phyloP scores from a whole-genome alignment of 2,329 filamentous ascomycete genomes.

The Cercospora sp. region DNA sequence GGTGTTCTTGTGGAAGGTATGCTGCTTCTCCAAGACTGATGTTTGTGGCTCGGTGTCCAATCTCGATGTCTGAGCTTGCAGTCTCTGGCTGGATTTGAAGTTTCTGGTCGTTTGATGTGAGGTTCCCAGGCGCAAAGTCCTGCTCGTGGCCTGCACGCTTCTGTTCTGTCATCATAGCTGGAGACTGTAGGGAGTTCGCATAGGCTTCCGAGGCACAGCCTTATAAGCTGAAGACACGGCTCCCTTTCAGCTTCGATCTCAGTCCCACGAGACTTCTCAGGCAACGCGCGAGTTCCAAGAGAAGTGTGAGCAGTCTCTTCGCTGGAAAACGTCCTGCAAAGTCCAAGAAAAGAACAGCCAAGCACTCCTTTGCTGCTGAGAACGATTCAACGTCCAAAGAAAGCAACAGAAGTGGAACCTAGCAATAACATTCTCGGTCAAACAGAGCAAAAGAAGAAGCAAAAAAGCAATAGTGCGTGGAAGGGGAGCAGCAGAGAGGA shows the following conservation, averaged over 20 bases:
- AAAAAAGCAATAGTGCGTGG: neutral
- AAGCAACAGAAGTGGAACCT: slow-evolving; percentile 2
- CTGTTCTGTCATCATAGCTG: neutral
- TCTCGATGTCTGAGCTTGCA: slow-evolving; percentile 25
- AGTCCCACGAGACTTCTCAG: neutral
- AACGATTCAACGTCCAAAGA: slow-evolving; percentile 6
- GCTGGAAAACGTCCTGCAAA: neutral
- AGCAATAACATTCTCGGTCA: neutral
- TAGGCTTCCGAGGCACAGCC: no score
- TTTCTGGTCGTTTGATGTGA: neutral
- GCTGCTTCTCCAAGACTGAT: slow-evolving; percentile 34
- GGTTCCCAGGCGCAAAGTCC: slow-evolving; percentile 13
- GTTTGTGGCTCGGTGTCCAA: slow-evolving; percentile 32
- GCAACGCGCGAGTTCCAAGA: neutral
- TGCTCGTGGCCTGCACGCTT: neutral
- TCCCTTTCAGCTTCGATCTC: neutral
- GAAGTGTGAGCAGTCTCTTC: neutral
- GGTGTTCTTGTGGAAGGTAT: slow-evolving; percentile 47
- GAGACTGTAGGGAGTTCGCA: no score
- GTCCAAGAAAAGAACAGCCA: neutral
- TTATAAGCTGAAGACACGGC: neutral
- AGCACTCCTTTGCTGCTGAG: slow-evolving; percentile 2
- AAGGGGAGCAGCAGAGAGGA: neutral
- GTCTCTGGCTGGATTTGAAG: neutral
- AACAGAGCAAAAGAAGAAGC: neutral